Evolutionary conservation across 2,329 filamentous ascomycete species (phyloP).

Genomic region (Ophiostoma sp.): DNA sequence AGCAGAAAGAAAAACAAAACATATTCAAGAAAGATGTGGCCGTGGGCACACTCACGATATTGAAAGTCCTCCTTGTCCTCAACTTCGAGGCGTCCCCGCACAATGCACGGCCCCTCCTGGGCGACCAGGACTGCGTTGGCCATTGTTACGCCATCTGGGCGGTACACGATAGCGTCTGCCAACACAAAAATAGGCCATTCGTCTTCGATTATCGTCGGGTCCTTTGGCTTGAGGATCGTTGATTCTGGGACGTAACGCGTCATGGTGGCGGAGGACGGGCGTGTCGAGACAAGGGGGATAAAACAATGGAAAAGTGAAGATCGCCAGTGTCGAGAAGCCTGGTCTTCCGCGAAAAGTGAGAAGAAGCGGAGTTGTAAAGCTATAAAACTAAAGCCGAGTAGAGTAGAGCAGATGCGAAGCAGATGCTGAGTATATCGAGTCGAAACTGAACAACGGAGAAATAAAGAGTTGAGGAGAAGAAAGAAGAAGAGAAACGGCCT

Average conservation of each 20-base stretch:
- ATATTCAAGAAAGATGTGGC: not conserved
- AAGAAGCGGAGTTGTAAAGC: not conserved
- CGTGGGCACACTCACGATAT: slow-evolving; percentile 39
- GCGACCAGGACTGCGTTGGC: slow-evolving; percentile 63
- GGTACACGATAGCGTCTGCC: slow-evolving; percentile 59
- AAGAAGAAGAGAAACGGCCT: not conserved
- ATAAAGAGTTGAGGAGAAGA: not conserved
- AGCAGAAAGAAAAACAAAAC: not conserved
- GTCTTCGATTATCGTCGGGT: slow-evolving; percentile 40
- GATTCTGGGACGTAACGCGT: slow-evolving; percentile 21
- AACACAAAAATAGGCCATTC: slow-evolving; percentile 65
- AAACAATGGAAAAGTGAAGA: no score
- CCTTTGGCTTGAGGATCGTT: slow-evolving; percentile 39
- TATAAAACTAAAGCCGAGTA: not conserved
- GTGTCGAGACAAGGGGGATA: not conserved
- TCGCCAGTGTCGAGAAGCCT: not conserved
- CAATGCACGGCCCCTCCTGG: slow-evolving; percentile 58
- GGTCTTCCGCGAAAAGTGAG: not conserved
- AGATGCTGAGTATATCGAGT: not conserved
- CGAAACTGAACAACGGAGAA: not conserved
- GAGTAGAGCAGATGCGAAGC: not conserved
- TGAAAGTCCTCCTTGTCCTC: slow-evolving; percentile 45
- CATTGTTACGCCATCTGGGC: slow-evolving; percentile 52
- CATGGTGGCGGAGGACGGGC: not conserved
- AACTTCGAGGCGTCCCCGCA: slow-evolving; percentile 60